Percentiles rank a stretch among this genome's conserved stretches.
Evolutionary conservation across 345 rosid genomes (phyloP).

Genomic region (Tarenaya hassleriana): DNA sequence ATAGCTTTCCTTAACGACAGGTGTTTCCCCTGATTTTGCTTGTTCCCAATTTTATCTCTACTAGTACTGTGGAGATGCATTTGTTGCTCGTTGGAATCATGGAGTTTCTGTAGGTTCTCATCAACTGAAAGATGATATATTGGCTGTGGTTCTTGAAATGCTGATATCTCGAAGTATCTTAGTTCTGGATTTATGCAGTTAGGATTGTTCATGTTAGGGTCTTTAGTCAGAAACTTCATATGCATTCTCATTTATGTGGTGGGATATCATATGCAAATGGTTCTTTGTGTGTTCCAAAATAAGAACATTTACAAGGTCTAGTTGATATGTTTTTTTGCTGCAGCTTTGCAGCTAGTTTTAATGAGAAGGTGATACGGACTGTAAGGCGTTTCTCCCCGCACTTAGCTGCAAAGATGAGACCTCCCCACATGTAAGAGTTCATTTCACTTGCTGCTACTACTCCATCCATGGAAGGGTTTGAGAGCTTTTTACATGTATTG

Average conservation of each 20-base stretch:
- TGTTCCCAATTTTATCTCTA: conserved; percentile 8
- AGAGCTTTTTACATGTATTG: background rate
- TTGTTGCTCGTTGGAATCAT: conserved; percentile 12
- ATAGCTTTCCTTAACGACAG: conserved; percentile 34
- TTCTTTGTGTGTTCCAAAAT: too few species aligned
- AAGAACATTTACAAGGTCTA: background rate
- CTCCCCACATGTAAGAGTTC: conserved; percentile 73
- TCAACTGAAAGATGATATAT: conserved; percentile 1
- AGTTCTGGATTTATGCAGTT: too few species aligned
- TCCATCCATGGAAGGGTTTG: background rate
- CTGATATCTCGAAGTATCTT: too few species aligned
- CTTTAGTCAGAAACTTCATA: too few species aligned
- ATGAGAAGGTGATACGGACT: conserved; percentile 74
- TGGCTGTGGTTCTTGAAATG: too few species aligned
- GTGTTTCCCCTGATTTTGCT: conserved; percentile 9
- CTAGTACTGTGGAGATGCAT: conserved; percentile 7
- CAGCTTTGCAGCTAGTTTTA: conserved; percentile 92
- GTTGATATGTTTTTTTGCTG: conserved; percentile 13
- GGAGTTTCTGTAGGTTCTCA: background rate
- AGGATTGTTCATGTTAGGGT: too few species aligned
- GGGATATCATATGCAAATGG: too few species aligned
- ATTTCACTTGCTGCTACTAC: background rate
- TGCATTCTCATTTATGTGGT: too few species aligned
- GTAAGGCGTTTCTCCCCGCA: conserved; percentile 90
- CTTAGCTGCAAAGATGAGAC: conserved; percentile 96